A percentile compares a stretch with the other conserved stretches of the same genome.
These are phyloP conservation scores for Orbilia blumenaviensis DNA, from an alignment of 2,329 filamentous ascomycete genomes.

Conservation along the genomic window DNA sequence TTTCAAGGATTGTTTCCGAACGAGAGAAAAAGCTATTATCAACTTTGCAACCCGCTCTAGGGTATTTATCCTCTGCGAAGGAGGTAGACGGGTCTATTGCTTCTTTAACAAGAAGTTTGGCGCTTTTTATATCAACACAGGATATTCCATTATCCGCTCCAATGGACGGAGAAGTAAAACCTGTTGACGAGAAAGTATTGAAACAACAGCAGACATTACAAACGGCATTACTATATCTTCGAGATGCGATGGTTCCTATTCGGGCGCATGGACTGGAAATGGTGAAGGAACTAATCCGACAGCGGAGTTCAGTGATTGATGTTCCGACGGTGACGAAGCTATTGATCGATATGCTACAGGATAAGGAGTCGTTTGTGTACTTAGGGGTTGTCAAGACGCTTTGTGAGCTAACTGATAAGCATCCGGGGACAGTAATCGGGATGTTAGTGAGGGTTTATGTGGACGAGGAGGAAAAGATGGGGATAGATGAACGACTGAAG, in stretches of 20 bases:
- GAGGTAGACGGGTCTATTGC: slow-evolving; percentile 50
- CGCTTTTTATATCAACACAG: slow-evolving; percentile 56
- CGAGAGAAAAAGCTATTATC: slow-evolving; percentile 57
- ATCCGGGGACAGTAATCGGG: slow-evolving; percentile 70
- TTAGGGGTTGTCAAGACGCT: slow-evolving; percentile 74
- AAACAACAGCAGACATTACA: slow-evolving; percentile 68
- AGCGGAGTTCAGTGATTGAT: slow-evolving; percentile 70
- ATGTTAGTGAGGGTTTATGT: slow-evolving; percentile 75
- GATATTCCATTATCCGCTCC: slow-evolving; percentile 22
- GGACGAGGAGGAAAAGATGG: slow-evolving; percentile 68
- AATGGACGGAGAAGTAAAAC: slow-evolving; percentile 21
- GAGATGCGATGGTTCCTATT: slow-evolving; percentile 73
- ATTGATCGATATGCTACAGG: slow-evolving; percentile 71
- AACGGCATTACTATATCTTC: slow-evolving; percentile 72
- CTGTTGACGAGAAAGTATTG: slow-evolving; percentile 62
- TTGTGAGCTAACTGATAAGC: slow-evolving; percentile 69
- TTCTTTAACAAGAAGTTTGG: slow-evolving; percentile 56
- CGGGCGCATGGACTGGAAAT: slow-evolving; percentile 72
- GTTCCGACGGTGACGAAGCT: slow-evolving; percentile 72
- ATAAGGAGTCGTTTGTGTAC: slow-evolving; percentile 77
- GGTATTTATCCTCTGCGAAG: slow-evolving; percentile 49
- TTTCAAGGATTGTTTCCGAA: slow-evolving; percentile 59
- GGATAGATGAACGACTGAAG: slow-evolving; percentile 58
- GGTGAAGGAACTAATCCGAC: slow-evolving; percentile 68
- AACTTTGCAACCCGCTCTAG: slow-evolving; percentile 56